Evolutionary conservation across 108 stramenopile species (phyloP).

Genomic region (Cyclotella sp.): DNA sequence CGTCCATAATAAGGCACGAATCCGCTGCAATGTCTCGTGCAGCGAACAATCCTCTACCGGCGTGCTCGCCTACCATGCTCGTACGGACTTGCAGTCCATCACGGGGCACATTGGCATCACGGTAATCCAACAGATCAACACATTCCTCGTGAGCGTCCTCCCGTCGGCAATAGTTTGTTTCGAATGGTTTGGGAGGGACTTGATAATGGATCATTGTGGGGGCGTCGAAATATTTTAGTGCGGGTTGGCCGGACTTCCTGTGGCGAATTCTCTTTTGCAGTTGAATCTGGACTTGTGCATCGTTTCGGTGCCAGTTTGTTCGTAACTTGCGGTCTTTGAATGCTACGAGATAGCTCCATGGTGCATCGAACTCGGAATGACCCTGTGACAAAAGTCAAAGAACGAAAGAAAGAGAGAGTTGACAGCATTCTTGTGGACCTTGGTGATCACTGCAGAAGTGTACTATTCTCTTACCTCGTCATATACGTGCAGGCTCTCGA

Average conservation of each 20-base stretch:
- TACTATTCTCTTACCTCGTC: constrained; percentile 23
- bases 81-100: constrained; percentile 12
- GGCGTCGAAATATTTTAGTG: constrained; percentile 33
- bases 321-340: constrained; percentile 30
- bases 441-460: neutral
- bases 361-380: constrained; percentile 20
- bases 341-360: constrained; percentile 45
- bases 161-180: constrained; percentile 28
- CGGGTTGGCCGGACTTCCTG: constrained; percentile 35
- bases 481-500: constrained; percentile 45
- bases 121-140: neutral
- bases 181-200: constrained; percentile 27
- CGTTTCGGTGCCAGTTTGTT: constrained; percentile 36
- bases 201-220: constrained; percentile 38
- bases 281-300: constrained; percentile 27
- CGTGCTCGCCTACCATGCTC: constrained; percentile 35
- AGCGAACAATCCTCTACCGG: constrained; percentile 54
- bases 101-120: neutral
- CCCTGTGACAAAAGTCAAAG: constrained; percentile 3
- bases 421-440: neutral
- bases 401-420: neutral
- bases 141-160: neutral
- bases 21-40: constrained; percentile 22
- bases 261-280: constrained; percentile 24
- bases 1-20: constrained; percentile 35